These are phyloP conservation scores for Arabidopsis arenosa DNA, from an alignment of 345 rosid species.

Conservation along the genomic window DNA sequence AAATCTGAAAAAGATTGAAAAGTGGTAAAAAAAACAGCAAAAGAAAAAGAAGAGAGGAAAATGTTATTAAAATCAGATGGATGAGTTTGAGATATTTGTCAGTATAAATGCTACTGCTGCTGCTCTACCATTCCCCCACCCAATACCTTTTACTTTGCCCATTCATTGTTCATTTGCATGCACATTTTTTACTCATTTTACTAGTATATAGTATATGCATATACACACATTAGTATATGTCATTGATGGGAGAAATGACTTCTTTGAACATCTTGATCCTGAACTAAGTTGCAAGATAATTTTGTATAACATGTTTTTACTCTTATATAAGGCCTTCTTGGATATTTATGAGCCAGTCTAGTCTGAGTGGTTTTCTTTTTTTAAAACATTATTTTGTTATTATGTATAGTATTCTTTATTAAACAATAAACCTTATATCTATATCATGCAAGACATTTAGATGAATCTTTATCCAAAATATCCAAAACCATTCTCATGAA, in stretches of 20 bases:
- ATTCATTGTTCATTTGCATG: conserved; percentile 39
- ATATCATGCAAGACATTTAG: no score
- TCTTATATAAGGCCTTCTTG: background rate
- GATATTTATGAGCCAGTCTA: background rate
- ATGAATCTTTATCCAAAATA: no score
- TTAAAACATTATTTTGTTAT: no score
- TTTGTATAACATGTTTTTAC: conserved; percentile 4
- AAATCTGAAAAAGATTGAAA: background rate
- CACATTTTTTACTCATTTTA: conserved; percentile 2
- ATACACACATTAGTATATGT: background rate
- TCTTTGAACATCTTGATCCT: background rate
- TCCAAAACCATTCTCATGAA: no score
- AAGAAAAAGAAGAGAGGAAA: background rate
- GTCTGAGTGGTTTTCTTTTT: background rate
- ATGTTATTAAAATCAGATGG: conserved; percentile 13
- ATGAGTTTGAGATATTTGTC: conserved; percentile 42
- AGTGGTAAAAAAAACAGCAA: conserved; percentile 7
- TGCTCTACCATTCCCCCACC: conserved; percentile 39
- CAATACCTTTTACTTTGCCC: conserved; percentile 46
- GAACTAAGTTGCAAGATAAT: background rate
- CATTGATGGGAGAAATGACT: background rate
- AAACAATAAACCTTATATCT: no score
- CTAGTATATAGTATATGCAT: background rate
- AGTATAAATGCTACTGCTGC: conserved; percentile 38
- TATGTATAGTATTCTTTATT: no score